Evolutionary conservation across 805 yeast species (phyloP).

Genomic region (Nakazawaea populi): DNA sequence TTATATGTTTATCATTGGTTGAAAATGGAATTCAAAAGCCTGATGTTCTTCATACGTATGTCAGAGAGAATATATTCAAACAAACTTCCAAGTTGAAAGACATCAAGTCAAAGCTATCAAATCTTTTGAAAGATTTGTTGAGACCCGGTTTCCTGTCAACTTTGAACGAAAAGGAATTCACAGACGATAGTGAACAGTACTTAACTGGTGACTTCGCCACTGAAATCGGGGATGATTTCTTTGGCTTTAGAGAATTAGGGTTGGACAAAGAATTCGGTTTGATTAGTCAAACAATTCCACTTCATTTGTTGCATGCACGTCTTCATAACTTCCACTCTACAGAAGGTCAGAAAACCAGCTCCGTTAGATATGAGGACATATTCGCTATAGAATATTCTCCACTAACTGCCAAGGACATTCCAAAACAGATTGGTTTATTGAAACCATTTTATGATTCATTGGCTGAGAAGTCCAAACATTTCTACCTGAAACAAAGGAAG

Average conservation of each 20-base stretch:
- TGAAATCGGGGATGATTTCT: conserved; percentile 95
- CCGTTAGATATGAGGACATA: conserved; percentile 59
- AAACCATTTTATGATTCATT: conserved; percentile 45
- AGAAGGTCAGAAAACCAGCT: conserved; percentile 37
- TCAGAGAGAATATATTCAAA: conserved; percentile 64
- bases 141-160: conserved; percentile 75
- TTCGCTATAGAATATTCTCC: conserved; percentile 48
- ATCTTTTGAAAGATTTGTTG: conserved; percentile 70
- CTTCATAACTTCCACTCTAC: conserved; percentile 52
- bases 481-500: conserved; percentile 37
- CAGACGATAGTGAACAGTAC: conserved; percentile 90
- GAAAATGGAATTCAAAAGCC: conserved; percentile 86
- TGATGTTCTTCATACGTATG: conserved; percentile 66
- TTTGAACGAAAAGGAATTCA: conserved; percentile 67
- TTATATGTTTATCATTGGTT: conserved; percentile 56
- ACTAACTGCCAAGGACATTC: conserved; percentile 45
- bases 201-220: conserved; percentile 91
- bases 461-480: conserved; percentile 33
- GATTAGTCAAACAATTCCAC: conserved; percentile 79
- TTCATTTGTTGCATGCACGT: conserved; percentile 78
- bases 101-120: conserved; percentile 57
- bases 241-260: conserved; percentile 93
- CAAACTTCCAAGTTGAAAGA: conserved; percentile 68
- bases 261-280: conserved; percentile 87
- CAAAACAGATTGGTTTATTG: conserved; percentile 50